Percentiles rank a stretch among this genome's conserved stretches.
phyloP scores from a whole-genome alignment of 495 filamentous ascomycete species.

The Penicillium cinerascens region DNA sequence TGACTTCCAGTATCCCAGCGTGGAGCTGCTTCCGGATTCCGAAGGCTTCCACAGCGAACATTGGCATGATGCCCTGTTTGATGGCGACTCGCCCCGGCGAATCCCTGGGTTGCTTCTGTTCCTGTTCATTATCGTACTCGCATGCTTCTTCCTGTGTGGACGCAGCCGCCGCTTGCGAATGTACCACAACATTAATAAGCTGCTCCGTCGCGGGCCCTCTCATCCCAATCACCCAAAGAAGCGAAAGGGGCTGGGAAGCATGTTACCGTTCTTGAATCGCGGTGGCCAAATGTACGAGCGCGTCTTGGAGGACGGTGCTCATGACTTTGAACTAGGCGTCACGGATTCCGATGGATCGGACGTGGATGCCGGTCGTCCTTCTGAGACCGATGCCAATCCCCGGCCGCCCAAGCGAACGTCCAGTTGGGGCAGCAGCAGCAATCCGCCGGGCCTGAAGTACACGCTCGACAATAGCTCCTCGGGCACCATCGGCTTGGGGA shows the following conservation, averaged over 20 bases:
- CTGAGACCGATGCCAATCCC: constrained; percentile 31
- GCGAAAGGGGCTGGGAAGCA: constrained; percentile 49
- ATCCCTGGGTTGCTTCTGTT: constrained; percentile 75
- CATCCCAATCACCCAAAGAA: constrained; percentile 52
- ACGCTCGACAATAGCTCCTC: constrained; percentile 54
- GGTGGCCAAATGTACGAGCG: constrained; percentile 72
- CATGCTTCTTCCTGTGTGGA: constrained; percentile 62
- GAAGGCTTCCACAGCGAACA: constrained; percentile 55
- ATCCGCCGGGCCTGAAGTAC: constrained; percentile 51
- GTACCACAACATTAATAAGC: constrained; percentile 53
- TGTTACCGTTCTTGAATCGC: constrained; percentile 52
- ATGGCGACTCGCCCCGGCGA: constrained; percentile 56
- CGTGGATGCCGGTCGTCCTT: constrained; percentile 39
- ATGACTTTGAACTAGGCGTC: constrained; percentile 68
- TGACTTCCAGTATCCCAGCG: constrained; percentile 86
- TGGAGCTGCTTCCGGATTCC: constrained; percentile 42
- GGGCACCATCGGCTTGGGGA: constrained; percentile 47
- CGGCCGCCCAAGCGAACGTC: constrained; percentile 35
- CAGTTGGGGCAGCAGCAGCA: constrained; percentile 36
- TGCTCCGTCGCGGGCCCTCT: constrained; percentile 47
- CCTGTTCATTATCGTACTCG: constrained; percentile 65
- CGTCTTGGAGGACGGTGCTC: constrained; percentile 73
- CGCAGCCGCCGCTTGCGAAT: constrained; percentile 68
- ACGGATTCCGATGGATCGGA: constrained; percentile 56
- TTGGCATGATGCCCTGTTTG: constrained; percentile 71